Percentiles rank a stretch among this genome's conserved stretches.
These are phyloP conservation scores for Penicillium sp. DNA, from an alignment of 2,329 filamentous ascomycete genomes.

Conservation along the genomic window DNA sequence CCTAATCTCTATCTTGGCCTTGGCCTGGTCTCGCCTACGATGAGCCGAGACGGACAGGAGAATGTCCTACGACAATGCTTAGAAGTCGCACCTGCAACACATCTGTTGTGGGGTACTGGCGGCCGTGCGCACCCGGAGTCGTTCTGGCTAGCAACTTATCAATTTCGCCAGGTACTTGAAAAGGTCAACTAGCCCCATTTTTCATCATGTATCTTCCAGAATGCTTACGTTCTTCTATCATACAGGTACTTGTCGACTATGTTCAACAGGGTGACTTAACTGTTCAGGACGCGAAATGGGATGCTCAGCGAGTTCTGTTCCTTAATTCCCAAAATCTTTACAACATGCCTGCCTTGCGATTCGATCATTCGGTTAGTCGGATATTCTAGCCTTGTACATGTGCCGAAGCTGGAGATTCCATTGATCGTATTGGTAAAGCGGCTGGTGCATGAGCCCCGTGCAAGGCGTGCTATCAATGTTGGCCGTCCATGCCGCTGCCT, in stretches of 20 bases:
- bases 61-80: constrained; percentile 66
- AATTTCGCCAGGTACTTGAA: constrained; percentile 67
- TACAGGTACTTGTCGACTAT: constrained; percentile 62
- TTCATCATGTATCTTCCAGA: background rate
- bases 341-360: too few relatives aligned
- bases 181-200: constrained; percentile 47
- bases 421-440: too few relatives aligned
- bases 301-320: constrained; percentile 67
- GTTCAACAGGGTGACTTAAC: constrained; percentile 62
- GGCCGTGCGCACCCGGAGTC: constrained; percentile 77
- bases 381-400: too few relatives aligned
- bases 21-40: constrained; percentile 74
- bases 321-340: constrained; percentile 73
- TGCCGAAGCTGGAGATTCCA: too few relatives aligned
- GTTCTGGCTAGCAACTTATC: constrained; percentile 67
- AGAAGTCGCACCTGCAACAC: constrained; percentile 69
- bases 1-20: constrained; percentile 78
- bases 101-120: constrained; percentile 76
- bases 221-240: background rate
- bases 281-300: constrained; percentile 58
- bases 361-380: too few relatives aligned
- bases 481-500: too few relatives aligned
- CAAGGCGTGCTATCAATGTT: too few relatives aligned
- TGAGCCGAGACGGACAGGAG: constrained; percentile 73
- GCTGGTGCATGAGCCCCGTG: too few relatives aligned